These are phyloP conservation scores for Hypsizygus marmoreus DNA, from an alignment of 768 basidiomycete genomes.

Conservation along the genomic window DNA sequence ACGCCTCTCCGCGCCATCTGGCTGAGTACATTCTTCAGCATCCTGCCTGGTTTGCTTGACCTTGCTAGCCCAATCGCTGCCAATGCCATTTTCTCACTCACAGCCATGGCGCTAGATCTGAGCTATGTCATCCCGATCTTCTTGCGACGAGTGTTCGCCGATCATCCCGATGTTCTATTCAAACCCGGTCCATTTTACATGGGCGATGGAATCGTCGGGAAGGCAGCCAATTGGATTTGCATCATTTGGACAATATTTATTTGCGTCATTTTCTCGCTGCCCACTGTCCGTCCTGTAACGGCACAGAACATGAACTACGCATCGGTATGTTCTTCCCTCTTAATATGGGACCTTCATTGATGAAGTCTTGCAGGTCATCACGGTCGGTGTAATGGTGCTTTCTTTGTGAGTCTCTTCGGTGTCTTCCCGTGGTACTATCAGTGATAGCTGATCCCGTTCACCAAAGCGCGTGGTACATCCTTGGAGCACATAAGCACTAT, in stretches of 20 bases:
- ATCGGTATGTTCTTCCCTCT: constrained; percentile 56
- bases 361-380: constrained; percentile 40
- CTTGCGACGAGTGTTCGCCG: constrained; percentile 63
- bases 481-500: constrained; percentile 56
- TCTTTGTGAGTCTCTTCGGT: constrained; percentile 48
- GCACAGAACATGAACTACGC: constrained; percentile 78
- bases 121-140: constrained; percentile 86
- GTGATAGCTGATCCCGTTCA: too few species aligned
- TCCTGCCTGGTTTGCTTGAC: constrained; percentile 73
- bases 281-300: constrained; percentile 71
- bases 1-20: constrained; percentile 82
- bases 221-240: constrained; percentile 62
- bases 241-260: constrained; percentile 72
- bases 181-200: constrained; percentile 87
- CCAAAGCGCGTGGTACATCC: constrained; percentile 57
- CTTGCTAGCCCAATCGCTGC: constrained; percentile 78
- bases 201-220: constrained; percentile 67
- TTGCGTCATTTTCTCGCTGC: constrained; percentile 71
- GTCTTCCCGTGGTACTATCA: too few species aligned
- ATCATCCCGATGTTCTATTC: constrained; percentile 83
- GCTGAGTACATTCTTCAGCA: constrained; percentile 64
- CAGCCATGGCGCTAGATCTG: constrained; percentile 74
- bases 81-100: constrained; percentile 81
- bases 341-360: too few species aligned
- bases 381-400: constrained; percentile 52